Conservation (phyloP, 2,329 filamentous ascomycete species). For the Blastomyces gilchristii region DNA sequence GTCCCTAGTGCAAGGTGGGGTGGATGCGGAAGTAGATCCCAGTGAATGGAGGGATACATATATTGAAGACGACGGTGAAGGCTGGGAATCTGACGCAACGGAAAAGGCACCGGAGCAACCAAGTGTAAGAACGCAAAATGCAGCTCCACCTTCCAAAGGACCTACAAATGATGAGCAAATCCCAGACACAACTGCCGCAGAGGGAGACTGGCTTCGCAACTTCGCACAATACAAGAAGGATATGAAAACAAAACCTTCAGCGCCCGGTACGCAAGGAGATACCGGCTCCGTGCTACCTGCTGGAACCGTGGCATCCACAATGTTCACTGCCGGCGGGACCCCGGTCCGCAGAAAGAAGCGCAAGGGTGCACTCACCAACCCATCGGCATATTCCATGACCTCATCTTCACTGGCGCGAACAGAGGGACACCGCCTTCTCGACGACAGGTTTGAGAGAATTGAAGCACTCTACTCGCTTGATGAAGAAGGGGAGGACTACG, state of each 20-base stretch:
- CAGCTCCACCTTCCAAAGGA: conserved; percentile 10
- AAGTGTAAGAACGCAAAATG: conserved; percentile 18
- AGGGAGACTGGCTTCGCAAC: conserved; percentile 80
- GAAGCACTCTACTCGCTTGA: conserved; percentile 68
- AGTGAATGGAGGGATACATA: conserved; percentile 63
- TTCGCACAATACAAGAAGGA: conserved; percentile 93
- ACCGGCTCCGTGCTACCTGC: conserved; percentile 30
- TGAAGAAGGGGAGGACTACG: conserved; percentile 44
- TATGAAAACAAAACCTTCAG: conserved; percentile 36
- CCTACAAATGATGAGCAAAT: conserved; percentile 29
- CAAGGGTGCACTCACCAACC: conserved; percentile 83
- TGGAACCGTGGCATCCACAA: conserved; percentile 33
- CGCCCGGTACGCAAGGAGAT: conserved; percentile 30
- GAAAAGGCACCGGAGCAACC: conserved; percentile 54
- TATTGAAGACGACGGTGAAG: conserved; percentile 57
- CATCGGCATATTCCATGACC: conserved; percentile 83
- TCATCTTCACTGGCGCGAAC: conserved; percentile 79
- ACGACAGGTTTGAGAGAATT: conserved; percentile 83
- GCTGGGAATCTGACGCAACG: conserved; percentile 92
- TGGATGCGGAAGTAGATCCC: conserved; percentile 59
- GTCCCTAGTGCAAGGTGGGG: conserved; percentile 56
- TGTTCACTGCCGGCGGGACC: conserved; percentile 54
- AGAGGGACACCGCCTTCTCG: conserved; percentile 73
- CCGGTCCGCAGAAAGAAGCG: conserved; percentile 71
- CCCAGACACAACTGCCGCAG: conserved; percentile 46